Conservation (phyloP, 2,329 filamentous ascomycete genomes). For the Capronia coronata region DNA sequence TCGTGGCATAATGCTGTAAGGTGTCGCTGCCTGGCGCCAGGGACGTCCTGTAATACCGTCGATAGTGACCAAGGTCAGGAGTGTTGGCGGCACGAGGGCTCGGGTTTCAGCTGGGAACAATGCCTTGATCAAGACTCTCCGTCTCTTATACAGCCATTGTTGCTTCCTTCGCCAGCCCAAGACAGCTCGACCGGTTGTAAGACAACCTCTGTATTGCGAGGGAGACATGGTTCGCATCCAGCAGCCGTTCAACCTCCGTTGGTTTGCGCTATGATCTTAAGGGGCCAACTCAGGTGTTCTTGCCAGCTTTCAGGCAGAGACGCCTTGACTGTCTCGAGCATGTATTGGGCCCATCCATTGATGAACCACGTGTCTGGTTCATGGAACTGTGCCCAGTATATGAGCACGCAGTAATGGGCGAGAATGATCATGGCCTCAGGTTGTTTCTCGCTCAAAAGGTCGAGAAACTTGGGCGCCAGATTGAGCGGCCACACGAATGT, state of each 20-base stretch:
- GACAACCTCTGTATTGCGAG: too few species aligned
- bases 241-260: background rate
- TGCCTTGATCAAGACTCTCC: too few species aligned
- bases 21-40: too few species aligned
- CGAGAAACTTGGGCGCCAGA: slow-evolving; percentile 33
- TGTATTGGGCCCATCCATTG: slow-evolving; percentile 29
- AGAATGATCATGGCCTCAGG: slow-evolving; percentile 34
- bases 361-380: slow-evolving; percentile 30
- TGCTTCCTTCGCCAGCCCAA: too few species aligned
- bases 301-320: slow-evolving; percentile 29
- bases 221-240: too few species aligned
- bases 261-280: slow-evolving; percentile 15
- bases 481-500: slow-evolving; percentile 37
- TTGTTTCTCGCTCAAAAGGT: slow-evolving; percentile 35
- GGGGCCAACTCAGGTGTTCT: slow-evolving; percentile 30
- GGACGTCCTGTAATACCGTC: too few species aligned
- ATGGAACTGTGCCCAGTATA: slow-evolving; percentile 28
- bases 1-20: too few species aligned
- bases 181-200: too few species aligned
- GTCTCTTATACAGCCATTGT: too few species aligned
- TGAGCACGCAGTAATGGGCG: slow-evolving; percentile 31
- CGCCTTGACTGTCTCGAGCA: slow-evolving; percentile 30
- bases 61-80: too few species aligned
- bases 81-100: too few species aligned
- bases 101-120: too few species aligned